Conservation (phyloP, 441 rosid genomes). For the Metrosideros polymorpha region DNA sequence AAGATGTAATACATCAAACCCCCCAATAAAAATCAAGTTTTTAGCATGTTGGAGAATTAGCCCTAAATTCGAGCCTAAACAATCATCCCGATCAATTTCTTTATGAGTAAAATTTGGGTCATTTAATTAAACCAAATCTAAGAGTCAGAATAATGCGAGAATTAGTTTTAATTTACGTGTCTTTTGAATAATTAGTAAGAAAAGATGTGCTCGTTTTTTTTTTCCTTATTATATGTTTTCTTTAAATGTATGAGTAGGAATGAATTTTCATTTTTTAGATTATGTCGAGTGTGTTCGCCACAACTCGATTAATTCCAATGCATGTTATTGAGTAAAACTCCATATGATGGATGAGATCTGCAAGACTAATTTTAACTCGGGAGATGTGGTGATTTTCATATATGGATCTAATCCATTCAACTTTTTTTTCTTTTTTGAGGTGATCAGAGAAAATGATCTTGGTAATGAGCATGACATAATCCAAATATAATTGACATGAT, state of each 20-base stretch:
- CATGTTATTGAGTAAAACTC: background rate
- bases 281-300: background rate
- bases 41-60: too few species aligned
- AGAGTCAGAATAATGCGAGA: rapidly evolving
- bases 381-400: background rate
- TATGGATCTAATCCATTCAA: background rate
- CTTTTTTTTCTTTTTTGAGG: background rate
- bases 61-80: too few species aligned
- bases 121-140: too few species aligned
- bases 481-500: background rate
- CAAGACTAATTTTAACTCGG: background rate
- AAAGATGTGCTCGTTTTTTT: rapidly evolving
- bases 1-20: too few species aligned
- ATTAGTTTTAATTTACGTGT: background rate
- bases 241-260: background rate
- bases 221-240: background rate
- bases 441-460: background rate
- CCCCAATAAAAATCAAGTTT: too few species aligned
- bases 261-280: background rate
- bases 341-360: rapidly evolving
- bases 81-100: too few species aligned
- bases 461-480: background rate
- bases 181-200: background rate
- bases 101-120: too few species aligned
- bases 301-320: rapidly evolving